Percentiles rank a stretch among this genome's conserved stretches.
Conservation (phyloP, 306 rosid species). For the Quercus rubra region DNA sequence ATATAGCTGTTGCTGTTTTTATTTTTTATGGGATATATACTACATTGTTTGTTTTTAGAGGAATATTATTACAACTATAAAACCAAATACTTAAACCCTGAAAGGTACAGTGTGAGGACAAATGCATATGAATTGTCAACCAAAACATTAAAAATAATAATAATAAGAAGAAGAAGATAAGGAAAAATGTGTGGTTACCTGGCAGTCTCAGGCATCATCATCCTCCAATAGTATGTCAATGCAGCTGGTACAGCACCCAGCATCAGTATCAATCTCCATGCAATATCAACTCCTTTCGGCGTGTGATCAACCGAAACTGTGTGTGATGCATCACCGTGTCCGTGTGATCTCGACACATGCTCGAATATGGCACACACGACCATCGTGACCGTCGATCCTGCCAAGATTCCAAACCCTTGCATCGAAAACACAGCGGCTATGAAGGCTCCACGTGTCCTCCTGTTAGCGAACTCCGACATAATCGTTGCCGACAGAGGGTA, state of each 20-base stretch:
- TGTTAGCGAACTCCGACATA: constrained; percentile 88
- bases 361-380: constrained; percentile 50
- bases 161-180: background rate
- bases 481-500: constrained; percentile 78
- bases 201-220: constrained; percentile 91
- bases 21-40: too few relatives aligned
- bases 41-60: too few relatives aligned
- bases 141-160: background rate
- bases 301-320: background rate
- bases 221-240: constrained; percentile 81
- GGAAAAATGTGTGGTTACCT: constrained; percentile 34
- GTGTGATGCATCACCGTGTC: background rate
- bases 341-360: background rate
- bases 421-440: constrained; percentile 81
- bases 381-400: constrained; percentile 52
- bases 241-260: constrained; percentile 73
- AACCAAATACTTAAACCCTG: too few relatives aligned
- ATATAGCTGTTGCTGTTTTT: too few relatives aligned
- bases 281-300: constrained; percentile 52
- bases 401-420: constrained; percentile 84
- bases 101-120: too few relatives aligned
- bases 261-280: constrained; percentile 77
- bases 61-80: too few relatives aligned
- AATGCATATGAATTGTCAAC: too few relatives aligned
- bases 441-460: constrained; percentile 72